phyloP scores from a whole-genome alignment of 2,329 filamentous ascomycete species.

The Ophiocordyceps camponoti-rufipedis region DNA sequence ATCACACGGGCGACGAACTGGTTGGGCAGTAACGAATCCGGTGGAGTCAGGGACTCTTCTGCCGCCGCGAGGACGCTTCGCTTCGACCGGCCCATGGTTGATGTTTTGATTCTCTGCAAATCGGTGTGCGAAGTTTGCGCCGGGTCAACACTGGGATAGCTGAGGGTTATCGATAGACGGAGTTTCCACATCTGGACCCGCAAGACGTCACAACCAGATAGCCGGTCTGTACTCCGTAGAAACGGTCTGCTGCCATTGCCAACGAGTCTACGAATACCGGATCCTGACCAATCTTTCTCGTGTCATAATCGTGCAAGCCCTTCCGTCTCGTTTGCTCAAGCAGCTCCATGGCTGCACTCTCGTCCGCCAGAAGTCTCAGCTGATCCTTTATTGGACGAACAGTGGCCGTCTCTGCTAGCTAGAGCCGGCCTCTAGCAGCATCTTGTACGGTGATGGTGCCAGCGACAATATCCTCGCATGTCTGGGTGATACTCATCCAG shows the following conservation, averaged over 20 bases:
- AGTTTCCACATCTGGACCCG: neutral
- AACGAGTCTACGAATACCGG: too few species aligned
- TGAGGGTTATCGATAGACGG: neutral
- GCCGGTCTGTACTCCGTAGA: too few species aligned
- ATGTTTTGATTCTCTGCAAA: neutral
- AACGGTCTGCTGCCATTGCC: too few species aligned
- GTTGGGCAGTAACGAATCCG: conserved; percentile 36
- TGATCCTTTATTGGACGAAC: conserved; percentile 34
- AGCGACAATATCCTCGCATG: conserved; percentile 58
- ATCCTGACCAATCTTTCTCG: too few species aligned
- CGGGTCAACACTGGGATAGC: neutral
- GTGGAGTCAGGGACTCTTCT: conserved; percentile 47
- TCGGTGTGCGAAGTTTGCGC: neutral
- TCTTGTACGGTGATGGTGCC: conserved; percentile 54
- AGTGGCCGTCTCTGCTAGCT: conserved; percentile 20
- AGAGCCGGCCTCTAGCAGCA: conserved; percentile 36
- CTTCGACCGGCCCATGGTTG: conserved; percentile 29
- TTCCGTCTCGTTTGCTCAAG: neutral
- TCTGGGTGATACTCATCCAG: conserved; percentile 62
- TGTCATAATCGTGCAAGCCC: too few species aligned
- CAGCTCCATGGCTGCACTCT: neutral
- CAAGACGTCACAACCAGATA: neutral
- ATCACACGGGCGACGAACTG: conserved; percentile 60
- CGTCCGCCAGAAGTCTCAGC: neutral
- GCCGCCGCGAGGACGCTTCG: conserved; percentile 62